These are phyloP conservation scores for Agaricus blazei DNA, from an alignment of 768 basidiomycete species.

Conservation along the genomic window DNA sequence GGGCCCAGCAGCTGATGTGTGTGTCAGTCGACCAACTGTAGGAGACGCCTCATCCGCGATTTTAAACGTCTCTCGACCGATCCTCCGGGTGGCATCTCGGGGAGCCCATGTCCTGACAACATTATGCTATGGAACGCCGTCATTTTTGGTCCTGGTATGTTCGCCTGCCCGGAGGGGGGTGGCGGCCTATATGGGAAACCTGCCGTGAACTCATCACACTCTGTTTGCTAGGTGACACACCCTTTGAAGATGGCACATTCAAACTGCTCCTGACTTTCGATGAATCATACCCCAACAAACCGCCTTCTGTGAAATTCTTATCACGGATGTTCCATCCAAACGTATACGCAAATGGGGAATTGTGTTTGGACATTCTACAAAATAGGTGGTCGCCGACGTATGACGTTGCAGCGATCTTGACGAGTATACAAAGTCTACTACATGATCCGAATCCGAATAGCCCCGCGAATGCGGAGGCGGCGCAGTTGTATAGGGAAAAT, in stretches of 20 bases:
- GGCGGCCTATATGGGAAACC: background rate
- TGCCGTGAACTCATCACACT: background rate
- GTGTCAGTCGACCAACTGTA: conserved; percentile 84
- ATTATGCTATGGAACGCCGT: conserved; percentile 99
- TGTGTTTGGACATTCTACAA: conserved; percentile 97
- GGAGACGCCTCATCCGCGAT: conserved; percentile 93
- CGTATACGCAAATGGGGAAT: conserved; percentile 96
- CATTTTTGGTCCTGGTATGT: conserved; percentile 94
- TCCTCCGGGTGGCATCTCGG: conserved; percentile 94
- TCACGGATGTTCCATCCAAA: conserved; percentile 99
- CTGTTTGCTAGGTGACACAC: conserved; percentile 74
- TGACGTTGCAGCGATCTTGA: conserved; percentile 97
- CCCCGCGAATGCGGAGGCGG: conserved; percentile 97
- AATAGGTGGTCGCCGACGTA: conserved; percentile 99
- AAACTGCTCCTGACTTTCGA: conserved; percentile 93
- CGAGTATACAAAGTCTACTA: conserved; percentile 90
- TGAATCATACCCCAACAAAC: conserved; percentile 98
- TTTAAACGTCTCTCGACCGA: conserved; percentile 95
- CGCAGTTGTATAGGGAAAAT: conserved; percentile 93
- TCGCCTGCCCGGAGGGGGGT: background rate
- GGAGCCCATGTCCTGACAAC: conserved; percentile 95
- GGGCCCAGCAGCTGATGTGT: background rate
- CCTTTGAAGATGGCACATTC: conserved; percentile 99
- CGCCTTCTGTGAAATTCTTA: conserved; percentile 95
- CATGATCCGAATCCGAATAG: conserved; percentile 99